Evolutionary conservation across 768 basidiomycete genomes (phyloP).

Genomic region (Tylopilus cervinicoccineus): DNA sequence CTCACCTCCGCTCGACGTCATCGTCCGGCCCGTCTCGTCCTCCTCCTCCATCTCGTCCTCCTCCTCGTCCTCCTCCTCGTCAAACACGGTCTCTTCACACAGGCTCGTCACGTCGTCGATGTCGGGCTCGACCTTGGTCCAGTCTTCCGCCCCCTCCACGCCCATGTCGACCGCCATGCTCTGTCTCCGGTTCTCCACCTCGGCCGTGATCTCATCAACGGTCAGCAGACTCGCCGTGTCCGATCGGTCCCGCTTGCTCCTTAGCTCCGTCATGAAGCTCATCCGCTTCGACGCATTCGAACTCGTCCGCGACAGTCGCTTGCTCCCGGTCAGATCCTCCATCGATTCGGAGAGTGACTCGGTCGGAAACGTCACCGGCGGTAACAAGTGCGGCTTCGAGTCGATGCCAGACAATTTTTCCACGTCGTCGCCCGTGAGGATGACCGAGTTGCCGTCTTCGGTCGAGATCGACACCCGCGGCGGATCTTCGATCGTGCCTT

Average conservation of each 20-base stretch:
- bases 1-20: conserved; percentile 53
- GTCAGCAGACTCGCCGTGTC: conserved; percentile 92
- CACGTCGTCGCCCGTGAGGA: conserved; percentile 51
- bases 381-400: conserved; percentile 57
- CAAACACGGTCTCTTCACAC: conserved; percentile 43
- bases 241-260: conserved; percentile 77
- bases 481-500: conserved; percentile 41
- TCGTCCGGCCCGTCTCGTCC: conserved; percentile 49
- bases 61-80: conserved; percentile 50
- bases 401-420: conserved; percentile 26
- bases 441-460: conserved; percentile 63
- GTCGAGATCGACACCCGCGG: conserved; percentile 75
- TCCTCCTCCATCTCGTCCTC: conserved; percentile 45
- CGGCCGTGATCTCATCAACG: conserved; percentile 96
- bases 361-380: conserved; percentile 73
- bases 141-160: conserved; percentile 58
- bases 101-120: conserved; percentile 46
- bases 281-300: conserved; percentile 56
- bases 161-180: conserved; percentile 44
- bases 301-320: conserved; percentile 39
- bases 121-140: conserved; percentile 64
- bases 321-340: conserved; percentile 44
- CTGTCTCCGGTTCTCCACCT: conserved; percentile 69
- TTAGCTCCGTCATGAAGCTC: conserved; percentile 78
- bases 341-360: conserved; percentile 81